These are phyloP conservation scores for Rhizopus delemar DNA, from an alignment of 371 early-diverging fungal genomes.

Conservation along the genomic window DNA sequence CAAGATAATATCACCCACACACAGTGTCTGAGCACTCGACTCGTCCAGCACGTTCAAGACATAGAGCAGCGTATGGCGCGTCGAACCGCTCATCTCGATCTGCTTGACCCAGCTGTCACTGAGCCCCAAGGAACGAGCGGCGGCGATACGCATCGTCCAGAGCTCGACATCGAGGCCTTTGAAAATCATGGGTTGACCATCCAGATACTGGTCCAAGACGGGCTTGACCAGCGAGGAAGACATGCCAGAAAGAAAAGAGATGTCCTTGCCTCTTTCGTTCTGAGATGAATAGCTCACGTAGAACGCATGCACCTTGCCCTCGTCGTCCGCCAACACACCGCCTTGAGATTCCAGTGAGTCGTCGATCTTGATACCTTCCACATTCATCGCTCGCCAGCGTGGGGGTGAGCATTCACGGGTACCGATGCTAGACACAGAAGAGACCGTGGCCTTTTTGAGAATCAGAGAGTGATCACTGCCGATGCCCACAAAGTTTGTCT, in stretches of 20 bases:
- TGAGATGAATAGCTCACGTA: slow-evolving; percentile 77
- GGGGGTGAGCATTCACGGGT: slow-evolving; percentile 67
- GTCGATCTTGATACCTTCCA: slow-evolving; percentile 79
- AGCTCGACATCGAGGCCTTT: slow-evolving; percentile 74
- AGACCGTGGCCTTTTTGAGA: slow-evolving; percentile 63
- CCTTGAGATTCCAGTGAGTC: slow-evolving; percentile 52
- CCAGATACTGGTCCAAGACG: slow-evolving; percentile 48
- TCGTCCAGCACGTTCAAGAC: slow-evolving; percentile 65
- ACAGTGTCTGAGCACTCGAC: slow-evolving; percentile 59
- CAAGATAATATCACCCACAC: slow-evolving; percentile 88
- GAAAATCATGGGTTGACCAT: slow-evolving; percentile 47
- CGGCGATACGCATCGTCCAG: slow-evolving; percentile 78
- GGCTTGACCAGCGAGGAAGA: slow-evolving; percentile 39
- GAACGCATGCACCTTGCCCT: slow-evolving; percentile 72
- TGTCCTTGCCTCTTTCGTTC: slow-evolving; percentile 58
- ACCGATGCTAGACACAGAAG: slow-evolving; percentile 62
- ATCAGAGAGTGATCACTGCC: slow-evolving; percentile 57
- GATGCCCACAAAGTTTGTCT: slow-evolving; percentile 64
- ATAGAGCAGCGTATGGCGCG: slow-evolving; percentile 70
- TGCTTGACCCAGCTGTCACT: slow-evolving; percentile 70
- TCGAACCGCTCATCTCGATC: slow-evolving; percentile 63
- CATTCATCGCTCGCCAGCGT: slow-evolving; percentile 74
- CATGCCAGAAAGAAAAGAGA: slow-evolving; percentile 68
- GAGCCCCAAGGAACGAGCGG: slow-evolving; percentile 81
- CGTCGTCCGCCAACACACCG: slow-evolving; percentile 74